Percentiles rank a stretch among this genome's conserved stretches.
Evolutionary conservation across 768 basidiomycete genomes (phyloP).

Genomic region (Tulasnella calospora): DNA sequence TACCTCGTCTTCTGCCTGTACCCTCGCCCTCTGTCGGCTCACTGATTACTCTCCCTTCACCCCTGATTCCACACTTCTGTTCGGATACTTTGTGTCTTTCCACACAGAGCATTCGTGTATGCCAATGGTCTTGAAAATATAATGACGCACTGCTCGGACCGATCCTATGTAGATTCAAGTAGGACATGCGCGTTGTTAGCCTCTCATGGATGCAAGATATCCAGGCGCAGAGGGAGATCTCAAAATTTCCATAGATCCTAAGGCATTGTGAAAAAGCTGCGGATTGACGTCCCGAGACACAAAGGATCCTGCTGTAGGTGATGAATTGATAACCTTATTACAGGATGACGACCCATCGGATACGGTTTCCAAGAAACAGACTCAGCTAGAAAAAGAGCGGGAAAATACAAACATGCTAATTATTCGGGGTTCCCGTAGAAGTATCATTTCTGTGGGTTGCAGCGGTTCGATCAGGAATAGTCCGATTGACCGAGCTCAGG

Average conservation of each 20-base stretch:
- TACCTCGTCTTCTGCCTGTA: not conserved
- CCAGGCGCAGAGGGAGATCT: too few relatives aligned
- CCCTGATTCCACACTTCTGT: not conserved
- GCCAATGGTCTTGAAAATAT: too few relatives aligned
- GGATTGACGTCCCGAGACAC: too few relatives aligned
- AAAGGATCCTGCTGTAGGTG: too few relatives aligned
- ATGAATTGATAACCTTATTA: too few relatives aligned
- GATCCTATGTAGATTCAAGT: too few relatives aligned
- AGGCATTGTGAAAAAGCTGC: too few relatives aligned
- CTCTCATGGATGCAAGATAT: too few relatives aligned
- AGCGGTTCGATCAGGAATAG: not conserved
- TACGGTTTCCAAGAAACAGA: not conserved
- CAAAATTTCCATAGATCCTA: too few relatives aligned
- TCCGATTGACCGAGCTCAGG: not conserved
- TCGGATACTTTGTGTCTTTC: not conserved
- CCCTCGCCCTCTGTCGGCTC: not conserved
- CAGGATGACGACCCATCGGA: not conserved
- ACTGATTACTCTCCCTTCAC: not conserved
- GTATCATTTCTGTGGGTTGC: not conserved
- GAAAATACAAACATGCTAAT: not conserved
- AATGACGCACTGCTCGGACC: too few relatives aligned
- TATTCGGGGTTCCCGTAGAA: not conserved
- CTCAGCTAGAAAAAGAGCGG: not conserved
- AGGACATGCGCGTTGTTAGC: too few relatives aligned
- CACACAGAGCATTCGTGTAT: not conserved